Conservation (phyloP, 2,329 filamentous ascomycete genomes). For the Epichloe bromicola region DNA sequence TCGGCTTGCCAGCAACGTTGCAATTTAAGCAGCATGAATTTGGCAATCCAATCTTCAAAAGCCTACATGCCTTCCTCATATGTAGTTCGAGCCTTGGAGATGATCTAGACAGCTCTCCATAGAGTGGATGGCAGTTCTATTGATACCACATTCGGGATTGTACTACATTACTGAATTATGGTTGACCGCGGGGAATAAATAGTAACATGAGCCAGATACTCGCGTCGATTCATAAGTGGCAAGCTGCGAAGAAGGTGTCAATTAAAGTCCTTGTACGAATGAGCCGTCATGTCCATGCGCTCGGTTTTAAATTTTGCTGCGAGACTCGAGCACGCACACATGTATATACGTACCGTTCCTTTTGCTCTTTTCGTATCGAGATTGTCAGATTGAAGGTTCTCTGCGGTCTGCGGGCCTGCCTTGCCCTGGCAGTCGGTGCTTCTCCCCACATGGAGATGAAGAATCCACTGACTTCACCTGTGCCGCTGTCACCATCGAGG, state of each 20-base stretch:
- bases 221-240: no score
- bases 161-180: not conserved
- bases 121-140: no score
- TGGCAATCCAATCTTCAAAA: no score
- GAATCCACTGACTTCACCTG: no score
- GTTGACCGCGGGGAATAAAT: not conserved
- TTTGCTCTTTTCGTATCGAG: no score
- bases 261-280: not conserved
- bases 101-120: no score
- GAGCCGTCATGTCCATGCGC: not conserved
- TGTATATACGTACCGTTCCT: not conserved
- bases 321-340: not conserved
- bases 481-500: conserved; percentile 38
- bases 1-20: not conserved
- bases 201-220: not conserved
- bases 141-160: no score
- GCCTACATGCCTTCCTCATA: no score
- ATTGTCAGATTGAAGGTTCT: not conserved
- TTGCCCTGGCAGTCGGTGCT: not conserved
- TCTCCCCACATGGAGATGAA: conserved; percentile 19
- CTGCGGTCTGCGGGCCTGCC: not conserved
- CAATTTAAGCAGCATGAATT: not conserved
- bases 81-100: no score
- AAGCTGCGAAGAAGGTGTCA: no score
- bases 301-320: no score